Evolutionary conservation across 257 asterid genomes (phyloP).

Genomic region (Solanum pinnatisectum): DNA sequence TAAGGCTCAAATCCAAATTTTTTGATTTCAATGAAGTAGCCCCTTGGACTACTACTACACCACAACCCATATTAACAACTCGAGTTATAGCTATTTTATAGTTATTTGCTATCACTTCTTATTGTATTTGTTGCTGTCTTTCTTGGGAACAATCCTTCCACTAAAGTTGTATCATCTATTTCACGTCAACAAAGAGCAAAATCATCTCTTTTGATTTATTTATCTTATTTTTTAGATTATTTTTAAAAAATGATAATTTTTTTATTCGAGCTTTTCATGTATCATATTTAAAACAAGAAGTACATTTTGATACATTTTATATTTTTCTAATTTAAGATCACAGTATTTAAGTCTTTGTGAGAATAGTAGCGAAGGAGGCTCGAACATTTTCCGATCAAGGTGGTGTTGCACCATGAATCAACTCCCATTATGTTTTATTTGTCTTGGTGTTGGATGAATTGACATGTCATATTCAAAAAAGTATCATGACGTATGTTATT

Average conservation of each 20-base stretch:
- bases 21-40: too few species aligned
- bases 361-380: not conserved
- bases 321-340: too few species aligned
- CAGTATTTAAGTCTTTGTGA: not conserved
- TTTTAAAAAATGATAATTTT: too few species aligned
- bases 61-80: too few species aligned
- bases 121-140: not conserved
- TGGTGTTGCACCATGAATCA: not conserved
- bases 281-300: too few species aligned
- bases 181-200: not conserved
- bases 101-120: not conserved
- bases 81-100: too few species aligned
- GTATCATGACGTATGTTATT: not conserved
- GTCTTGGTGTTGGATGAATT: not conserved
- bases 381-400: not conserved
- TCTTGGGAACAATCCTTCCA: not conserved
- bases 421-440: too few species aligned
- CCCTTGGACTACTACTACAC: too few species aligned
- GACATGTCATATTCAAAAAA: not conserved
- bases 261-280: not conserved
- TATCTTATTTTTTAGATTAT: not conserved
- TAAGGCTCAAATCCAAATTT: too few species aligned
- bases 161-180: not conserved
- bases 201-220: too few species aligned
- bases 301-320: too few species aligned